Conservation (phyloP, 1,284 basidiomycete species). For the Tylopilus sp. region DNA sequence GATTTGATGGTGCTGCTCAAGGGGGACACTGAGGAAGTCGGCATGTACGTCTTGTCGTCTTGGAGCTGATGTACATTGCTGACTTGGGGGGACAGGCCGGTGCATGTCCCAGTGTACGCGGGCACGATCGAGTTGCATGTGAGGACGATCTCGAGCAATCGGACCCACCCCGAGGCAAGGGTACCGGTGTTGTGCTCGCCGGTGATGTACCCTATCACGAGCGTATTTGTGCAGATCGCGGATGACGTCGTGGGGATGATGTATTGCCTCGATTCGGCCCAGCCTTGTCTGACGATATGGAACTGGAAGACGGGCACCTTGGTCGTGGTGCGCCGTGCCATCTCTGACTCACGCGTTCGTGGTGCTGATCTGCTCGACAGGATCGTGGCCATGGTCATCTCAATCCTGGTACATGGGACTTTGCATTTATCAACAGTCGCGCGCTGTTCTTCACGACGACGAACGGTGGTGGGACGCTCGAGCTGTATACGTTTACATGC, state of each 20-base stretch:
- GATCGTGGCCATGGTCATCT: slow-evolving; percentile 35
- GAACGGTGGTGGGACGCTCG: slow-evolving; percentile 47
- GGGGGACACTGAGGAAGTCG: slow-evolving; percentile 31
- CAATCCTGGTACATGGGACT: slow-evolving; percentile 50
- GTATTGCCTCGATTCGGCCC: slow-evolving; percentile 46
- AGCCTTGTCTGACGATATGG: slow-evolving; percentile 59
- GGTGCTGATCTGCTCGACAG: slow-evolving; percentile 27
- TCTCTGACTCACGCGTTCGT: background rate
- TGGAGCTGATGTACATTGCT: slow-evolving; percentile 6
- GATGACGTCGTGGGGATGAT: slow-evolving; percentile 64
- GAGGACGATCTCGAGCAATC: slow-evolving; percentile 56
- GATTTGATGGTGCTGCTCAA: slow-evolving; percentile 64
- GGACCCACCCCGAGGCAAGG: slow-evolving; percentile 51
- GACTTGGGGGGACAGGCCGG: background rate
- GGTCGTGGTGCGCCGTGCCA: slow-evolving; percentile 54
- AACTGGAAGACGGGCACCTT: slow-evolving; percentile 62
- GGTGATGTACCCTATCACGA: slow-evolving; percentile 33
- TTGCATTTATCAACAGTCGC: slow-evolving; percentile 58
- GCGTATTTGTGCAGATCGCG: slow-evolving; percentile 60
- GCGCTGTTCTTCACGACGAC: slow-evolving; percentile 56
- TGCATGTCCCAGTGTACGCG: slow-evolving; percentile 9
- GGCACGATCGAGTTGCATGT: slow-evolving; percentile 47
- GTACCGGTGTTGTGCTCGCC: slow-evolving; percentile 37
- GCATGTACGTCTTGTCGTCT: slow-evolving; percentile 18
- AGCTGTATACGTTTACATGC: slow-evolving; percentile 50